phyloP scores from a whole-genome alignment of 768 basidiomycete species.

The Suillus occidentalis region DNA sequence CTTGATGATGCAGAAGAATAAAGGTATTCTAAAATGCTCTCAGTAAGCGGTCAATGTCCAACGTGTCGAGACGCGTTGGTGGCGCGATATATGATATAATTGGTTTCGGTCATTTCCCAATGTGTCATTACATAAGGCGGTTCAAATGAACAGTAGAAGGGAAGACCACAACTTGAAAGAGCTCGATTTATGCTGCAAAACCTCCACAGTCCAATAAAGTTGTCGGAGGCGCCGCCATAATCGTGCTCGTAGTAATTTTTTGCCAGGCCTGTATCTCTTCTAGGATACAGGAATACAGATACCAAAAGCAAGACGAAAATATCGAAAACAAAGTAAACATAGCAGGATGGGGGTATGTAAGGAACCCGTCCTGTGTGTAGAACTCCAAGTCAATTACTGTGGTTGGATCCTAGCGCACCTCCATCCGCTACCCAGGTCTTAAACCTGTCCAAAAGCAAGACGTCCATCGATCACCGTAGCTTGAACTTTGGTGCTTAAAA shows the following conservation, averaged over 20 bases:
- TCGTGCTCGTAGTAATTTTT: too few relatives aligned
- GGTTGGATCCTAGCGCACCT: background rate
- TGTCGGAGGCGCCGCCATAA: too few relatives aligned
- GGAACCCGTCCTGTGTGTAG: background rate
- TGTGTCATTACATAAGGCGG: too few relatives aligned
- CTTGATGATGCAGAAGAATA: background rate
- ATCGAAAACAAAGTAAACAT: background rate
- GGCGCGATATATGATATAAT: constrained; percentile 11
- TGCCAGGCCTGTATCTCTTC: too few relatives aligned
- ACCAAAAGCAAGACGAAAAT: background rate
- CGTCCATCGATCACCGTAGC: constrained; percentile 80
- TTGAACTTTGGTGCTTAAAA: constrained; percentile 67
- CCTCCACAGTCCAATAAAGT: too few relatives aligned
- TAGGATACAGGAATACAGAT: too few relatives aligned
- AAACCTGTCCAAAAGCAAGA: constrained; percentile 44
- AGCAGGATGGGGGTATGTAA: background rate
- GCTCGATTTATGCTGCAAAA: too few relatives aligned
- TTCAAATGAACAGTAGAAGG: too few relatives aligned
- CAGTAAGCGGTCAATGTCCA: background rate
- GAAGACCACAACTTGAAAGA: too few relatives aligned
- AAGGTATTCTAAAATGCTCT: background rate
- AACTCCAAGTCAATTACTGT: background rate
- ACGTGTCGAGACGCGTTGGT: constrained; percentile 10
- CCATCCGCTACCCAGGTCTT: background rate
- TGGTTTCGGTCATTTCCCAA: background rate